Conservation (phyloP, 306 rosid genomes). For the Pterocarpus santalinus region DNA sequence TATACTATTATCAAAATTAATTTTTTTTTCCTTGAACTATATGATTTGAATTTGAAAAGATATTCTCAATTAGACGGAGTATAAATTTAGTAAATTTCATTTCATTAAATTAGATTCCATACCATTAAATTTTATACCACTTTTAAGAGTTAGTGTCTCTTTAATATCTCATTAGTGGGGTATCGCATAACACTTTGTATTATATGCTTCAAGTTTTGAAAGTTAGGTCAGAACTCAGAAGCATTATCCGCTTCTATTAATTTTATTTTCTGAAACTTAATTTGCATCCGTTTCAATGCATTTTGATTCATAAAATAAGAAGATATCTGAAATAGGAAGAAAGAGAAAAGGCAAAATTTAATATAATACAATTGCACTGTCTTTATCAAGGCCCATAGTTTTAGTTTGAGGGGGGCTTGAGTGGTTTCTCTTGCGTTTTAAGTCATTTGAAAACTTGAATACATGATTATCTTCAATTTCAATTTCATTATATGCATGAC, state of each 20-base stretch:
- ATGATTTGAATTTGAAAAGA: too few species aligned
- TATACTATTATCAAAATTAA: too few species aligned
- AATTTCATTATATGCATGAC: background rate
- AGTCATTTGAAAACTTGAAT: background rate
- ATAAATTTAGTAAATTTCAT: too few species aligned
- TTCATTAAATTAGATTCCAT: too few species aligned
- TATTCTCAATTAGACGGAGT: too few species aligned
- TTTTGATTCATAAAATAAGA: conserved; percentile 1
- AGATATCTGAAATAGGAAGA: background rate
- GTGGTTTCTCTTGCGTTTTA: conserved; percentile 6
- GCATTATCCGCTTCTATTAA: background rate
- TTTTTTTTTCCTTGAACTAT: too few species aligned
- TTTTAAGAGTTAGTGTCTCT: too few species aligned
- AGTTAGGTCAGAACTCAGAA: background rate
- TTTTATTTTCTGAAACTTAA: background rate
- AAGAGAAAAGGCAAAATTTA: background rate
- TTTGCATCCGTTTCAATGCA: background rate
- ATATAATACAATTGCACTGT: conserved; percentile 32
- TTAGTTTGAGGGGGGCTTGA: background rate
- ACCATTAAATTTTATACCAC: too few species aligned
- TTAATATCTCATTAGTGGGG: background rate
- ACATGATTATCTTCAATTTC: conserved; percentile 33
- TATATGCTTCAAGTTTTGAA: background rate
- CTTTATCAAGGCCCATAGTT: conserved; percentile 46
- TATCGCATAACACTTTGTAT: background rate